Percentiles rank a stretch among this genome's conserved stretches.
Conservation (phyloP, 306 rosid species). For the Acacia acuminata region DNA sequence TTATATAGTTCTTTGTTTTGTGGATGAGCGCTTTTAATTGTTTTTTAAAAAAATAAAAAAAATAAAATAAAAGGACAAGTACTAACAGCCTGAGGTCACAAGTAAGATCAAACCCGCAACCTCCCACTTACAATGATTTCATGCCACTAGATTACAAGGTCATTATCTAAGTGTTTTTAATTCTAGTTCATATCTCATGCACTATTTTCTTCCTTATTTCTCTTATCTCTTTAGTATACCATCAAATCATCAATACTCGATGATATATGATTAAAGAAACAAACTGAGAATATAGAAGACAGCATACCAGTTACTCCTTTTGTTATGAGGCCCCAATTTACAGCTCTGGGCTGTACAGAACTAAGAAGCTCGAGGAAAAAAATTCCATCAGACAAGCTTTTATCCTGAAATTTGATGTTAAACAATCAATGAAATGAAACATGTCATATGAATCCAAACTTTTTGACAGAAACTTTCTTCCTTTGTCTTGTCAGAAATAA, state of each 20-base stretch:
- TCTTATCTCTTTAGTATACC: not conserved
- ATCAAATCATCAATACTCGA: not conserved
- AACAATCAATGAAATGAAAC: slow-evolving; percentile 13
- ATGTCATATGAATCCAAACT: not conserved
- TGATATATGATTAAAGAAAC: not conserved
- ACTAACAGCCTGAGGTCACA: too few relatives aligned
- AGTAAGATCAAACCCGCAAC: too few relatives aligned
- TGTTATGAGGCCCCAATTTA: slow-evolving; percentile 93
- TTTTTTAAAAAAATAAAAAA: too few relatives aligned
- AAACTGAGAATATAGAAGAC: slow-evolving; percentile 7
- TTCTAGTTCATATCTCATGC: not conserved
- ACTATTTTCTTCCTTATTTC: not conserved
- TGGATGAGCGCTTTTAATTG: too few relatives aligned
- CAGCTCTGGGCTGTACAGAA: slow-evolving; percentile 87
- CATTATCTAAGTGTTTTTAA: too few relatives aligned
- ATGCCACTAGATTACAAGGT: too few relatives aligned
- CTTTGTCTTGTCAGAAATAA: not conserved
- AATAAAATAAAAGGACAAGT: too few relatives aligned
- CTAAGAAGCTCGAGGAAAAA: slow-evolving; percentile 98
- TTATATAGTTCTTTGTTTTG: not conserved
- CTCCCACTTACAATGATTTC: too few relatives aligned
- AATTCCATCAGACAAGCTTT: slow-evolving; percentile 78
- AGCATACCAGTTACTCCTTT: slow-evolving; percentile 81
- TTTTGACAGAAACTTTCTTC: not conserved
- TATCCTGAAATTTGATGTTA: slow-evolving; percentile 62